Evolutionary conservation across 2,329 filamentous ascomycete genomes (phyloP), one percentile per base, ranked within the genome.

Genomic region (Colletotrichum nymphaeae): DNA sequence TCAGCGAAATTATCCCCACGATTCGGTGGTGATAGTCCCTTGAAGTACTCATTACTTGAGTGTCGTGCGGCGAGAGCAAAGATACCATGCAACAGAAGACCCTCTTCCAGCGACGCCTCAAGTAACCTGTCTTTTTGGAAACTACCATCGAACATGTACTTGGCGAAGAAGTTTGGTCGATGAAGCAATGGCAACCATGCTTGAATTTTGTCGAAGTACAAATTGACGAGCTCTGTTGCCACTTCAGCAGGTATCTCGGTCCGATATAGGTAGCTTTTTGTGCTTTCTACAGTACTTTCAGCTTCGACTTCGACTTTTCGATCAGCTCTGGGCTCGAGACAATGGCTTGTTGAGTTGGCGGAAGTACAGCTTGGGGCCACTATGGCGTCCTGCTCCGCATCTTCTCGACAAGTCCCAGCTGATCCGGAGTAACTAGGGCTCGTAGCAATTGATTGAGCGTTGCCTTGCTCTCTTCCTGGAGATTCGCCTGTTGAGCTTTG

Each of bases 301-400:
- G 42, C 8, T n/a, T 49, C 7, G 42, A 9, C 2, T n/a, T 49
- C 42, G 1, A 49, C 42, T n/a, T n/a, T 4, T 22, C 3, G 7
- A 9, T 8, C 1, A 49, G 42, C 7, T 4, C 16, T 8, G 8
- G 42, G 8, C 6, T 8, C 19, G 8, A n/a, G 42, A 11, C 16
- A 19, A 49, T 19, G 42, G 7, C 42, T 19, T n/a, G 16, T n/a
- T 49, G 19, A n/a, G 16, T n/a, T 49, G 42, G 19, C 19, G 19
- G 19, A 1, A 49, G 19, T 49, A n/a, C 3, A n/a, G 19, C 8
- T 7, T 4, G 7, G 0, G 1, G 7, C 8, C 19, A 19, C 3
- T 6, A n/a, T 8, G 42, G 9, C 19, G 16, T 49, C 5, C 16
- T 49, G 42, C 42, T 11, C 42, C 42, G 42, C 42, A 49, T 49